Evolutionary conservation across 2,329 filamentous ascomycete genomes (phyloP), one percentile per base, ranked within the genome.

Genomic region (Chaetomiaceae sp.): DNA sequence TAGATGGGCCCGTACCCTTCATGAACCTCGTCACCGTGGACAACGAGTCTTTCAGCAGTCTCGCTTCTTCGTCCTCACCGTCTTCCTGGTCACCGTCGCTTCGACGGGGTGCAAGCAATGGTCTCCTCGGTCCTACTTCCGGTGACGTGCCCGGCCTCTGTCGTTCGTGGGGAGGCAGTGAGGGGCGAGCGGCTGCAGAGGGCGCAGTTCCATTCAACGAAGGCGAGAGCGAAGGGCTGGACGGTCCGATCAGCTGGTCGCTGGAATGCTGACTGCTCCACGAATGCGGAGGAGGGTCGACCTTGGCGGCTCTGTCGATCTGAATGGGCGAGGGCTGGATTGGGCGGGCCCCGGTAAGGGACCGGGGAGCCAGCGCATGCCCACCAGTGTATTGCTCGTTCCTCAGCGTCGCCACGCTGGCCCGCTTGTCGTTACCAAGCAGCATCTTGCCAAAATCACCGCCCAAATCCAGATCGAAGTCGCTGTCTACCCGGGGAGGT

Each of bases 371-470:
- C 42, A 63, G 44, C 4, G 58, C 55, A 18, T 62, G 60, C 20
- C 67, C 65, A 15, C 67, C 65, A 15, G 65, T 62, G 4, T 63
- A 60, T 8, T 60, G 53, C 10, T 63, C 62, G 27, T 69, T 62
- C 32, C 62, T 71, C 45, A 75, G 50, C 4, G 74, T 76, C n/a
- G 65, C 65, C 39, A 70, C 66, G 55, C 75, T 76, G 18, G 71
- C 66, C 49, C 75, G 67, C 61, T 79, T 79, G 51, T 78, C 75
- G 39, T 77, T 76, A n/a, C 65, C 68, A 10, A 67, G 66, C 33
- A 80, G 69, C 72, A 81, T 76, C 46, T 69, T 75, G 49, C 73
- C 70, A 52, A 81, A 77, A 56, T 81, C 77, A 38, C 76, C 72
- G 14, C 78, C 78, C 38, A 81, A 59, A 55, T 80, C 76, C 14